These are phyloP conservation scores for Auricularia heimuer DNA, from an alignment of 768 basidiomycete genomes.

Conservation along the genomic window DNA sequence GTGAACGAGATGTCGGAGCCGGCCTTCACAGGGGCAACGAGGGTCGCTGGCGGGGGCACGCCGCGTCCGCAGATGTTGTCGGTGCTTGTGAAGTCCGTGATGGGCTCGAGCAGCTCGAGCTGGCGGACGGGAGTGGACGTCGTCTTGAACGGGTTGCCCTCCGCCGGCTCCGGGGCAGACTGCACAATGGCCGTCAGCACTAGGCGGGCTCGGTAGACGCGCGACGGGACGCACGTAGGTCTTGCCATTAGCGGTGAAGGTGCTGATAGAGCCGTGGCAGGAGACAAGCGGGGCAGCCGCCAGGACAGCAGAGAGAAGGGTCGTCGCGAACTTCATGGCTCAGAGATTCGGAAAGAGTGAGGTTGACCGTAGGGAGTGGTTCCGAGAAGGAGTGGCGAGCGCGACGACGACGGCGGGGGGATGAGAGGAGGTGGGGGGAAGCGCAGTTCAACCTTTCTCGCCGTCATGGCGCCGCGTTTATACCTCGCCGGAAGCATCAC, in stretches of 20 bases:
- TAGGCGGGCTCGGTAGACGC: background rate
- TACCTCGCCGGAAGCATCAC: too few species aligned
- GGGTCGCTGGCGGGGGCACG: background rate
- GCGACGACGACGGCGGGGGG: background rate
- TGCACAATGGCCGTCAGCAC: background rate
- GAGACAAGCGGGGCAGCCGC: background rate
- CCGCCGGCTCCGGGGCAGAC: background rate
- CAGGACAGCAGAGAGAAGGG: background rate
- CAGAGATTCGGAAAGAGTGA: background rate
- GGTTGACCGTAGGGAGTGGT: background rate
- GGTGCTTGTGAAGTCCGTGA: background rate
- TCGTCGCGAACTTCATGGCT: conserved; percentile 1
- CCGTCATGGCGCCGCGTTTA: too few species aligned
- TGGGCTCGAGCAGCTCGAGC: conserved; percentile 1
- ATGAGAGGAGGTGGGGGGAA: background rate
- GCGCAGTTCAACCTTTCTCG: background rate
- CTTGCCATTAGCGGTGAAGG: background rate
- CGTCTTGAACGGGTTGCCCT: conserved; percentile 1
- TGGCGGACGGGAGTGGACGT: background rate
- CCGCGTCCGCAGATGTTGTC: background rate
- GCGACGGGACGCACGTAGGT: background rate
- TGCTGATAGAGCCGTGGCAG: background rate
- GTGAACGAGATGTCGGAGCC: background rate
- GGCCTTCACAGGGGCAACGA: background rate
- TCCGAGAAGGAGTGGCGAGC: background rate